Base-by-base conservation (phyloP, 2,329 filamentous ascomycete species). In the Sclerotiophoma versabilis region DNA sequence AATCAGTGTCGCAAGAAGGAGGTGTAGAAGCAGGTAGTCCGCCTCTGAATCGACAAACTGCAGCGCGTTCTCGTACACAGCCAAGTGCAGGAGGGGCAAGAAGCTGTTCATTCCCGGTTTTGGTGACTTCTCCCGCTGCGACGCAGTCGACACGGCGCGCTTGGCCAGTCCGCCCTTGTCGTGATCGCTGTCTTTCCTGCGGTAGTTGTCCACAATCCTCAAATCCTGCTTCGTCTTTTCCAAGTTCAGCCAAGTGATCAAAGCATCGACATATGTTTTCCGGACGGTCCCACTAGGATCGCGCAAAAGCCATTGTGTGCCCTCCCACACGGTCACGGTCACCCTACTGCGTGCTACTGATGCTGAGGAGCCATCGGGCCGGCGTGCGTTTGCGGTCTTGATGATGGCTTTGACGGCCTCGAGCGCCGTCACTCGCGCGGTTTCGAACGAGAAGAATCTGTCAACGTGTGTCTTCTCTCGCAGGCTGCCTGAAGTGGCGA, bases 261-360 rank as follows among this genome's bases (percentile, higher is more conserved):
- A 75, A 4, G 92, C 90, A 73, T 96, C 91, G 6, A 88, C 85
- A 64, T 98, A 99, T 0, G 92, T 91, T 70, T 88, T 88, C 48
- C 93, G 86, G 27, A 98, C 92, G 26, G 86, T 82, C 26, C 86
- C 86, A 65, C 93, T 88, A 0, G 86, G 82, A 67, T 97, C 93
- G 30, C 90, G 87, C 17, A 98, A 79, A 37, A 98, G 84, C 91
- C 92, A 96, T 58, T 97, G 92, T 0, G 93, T 96, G n/a, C 91
- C 92, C 74, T 98, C 93, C 95, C 95, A 99, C 0, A 93, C 89
- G 49, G 90, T 84, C 8, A 96, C 82, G 0, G 90, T 87, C 0
- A 96, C 90, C 33, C 82, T 85, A 71, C 89, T 91, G 59, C 92
- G 84, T 5, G 87, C 85, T 45, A 95, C 83, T 25, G 84, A 84